Evolutionary conservation across 768 basidiomycete species (phyloP).

Genomic region (Boletellus ananas): DNA sequence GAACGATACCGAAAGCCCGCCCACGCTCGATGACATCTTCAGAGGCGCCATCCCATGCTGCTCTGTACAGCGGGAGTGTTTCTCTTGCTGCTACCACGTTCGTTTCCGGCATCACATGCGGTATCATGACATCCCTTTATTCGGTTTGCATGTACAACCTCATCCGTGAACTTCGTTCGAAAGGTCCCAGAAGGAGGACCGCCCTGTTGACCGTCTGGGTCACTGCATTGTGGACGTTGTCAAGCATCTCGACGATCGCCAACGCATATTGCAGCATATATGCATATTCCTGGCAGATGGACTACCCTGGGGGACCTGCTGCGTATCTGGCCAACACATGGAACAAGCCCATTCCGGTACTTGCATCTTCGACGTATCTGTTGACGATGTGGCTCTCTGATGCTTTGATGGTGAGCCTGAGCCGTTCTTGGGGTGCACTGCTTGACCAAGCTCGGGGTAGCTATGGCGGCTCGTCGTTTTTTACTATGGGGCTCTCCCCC

Average conservation of each 20-base stretch:
- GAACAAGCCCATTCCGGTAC: not conserved
- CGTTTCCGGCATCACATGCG: not conserved
- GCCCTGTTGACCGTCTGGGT: not conserved
- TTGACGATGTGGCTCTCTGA: not conserved
- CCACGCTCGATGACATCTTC: not conserved
- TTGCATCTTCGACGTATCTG: not conserved
- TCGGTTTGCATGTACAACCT: not conserved
- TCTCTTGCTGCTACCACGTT: not conserved
- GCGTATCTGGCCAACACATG: not conserved
- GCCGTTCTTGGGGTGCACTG: not conserved
- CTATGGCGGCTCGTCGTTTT: not conserved
- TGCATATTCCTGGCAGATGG: not conserved
- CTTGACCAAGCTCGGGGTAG: not conserved
- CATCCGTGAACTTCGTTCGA: not conserved
- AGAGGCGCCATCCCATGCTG: not conserved
- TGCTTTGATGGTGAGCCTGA: not conserved
- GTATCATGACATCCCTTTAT: constrained; percentile 1
- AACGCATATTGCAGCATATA: not conserved
- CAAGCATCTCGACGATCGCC: not conserved
- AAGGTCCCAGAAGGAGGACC: not conserved
- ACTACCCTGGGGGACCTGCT: constrained; percentile 1
- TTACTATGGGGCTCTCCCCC: not conserved
- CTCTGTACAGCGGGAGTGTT: not conserved
- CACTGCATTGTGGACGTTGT: not conserved
- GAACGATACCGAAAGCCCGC: not conserved